Conservation (phyloP, 139 green algal species). For the Cymbomonas tetramitiformis region DNA sequence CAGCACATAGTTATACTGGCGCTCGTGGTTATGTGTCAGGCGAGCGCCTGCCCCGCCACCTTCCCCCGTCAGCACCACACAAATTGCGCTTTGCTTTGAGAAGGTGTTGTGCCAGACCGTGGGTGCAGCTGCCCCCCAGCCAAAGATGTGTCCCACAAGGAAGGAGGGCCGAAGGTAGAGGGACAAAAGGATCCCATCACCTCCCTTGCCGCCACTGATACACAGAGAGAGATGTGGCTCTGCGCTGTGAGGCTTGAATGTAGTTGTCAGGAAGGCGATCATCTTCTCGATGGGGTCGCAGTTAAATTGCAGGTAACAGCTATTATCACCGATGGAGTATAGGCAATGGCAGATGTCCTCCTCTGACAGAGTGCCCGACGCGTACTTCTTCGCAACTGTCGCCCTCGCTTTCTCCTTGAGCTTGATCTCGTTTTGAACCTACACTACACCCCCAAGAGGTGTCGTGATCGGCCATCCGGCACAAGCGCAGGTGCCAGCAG, state of each 20-base stretch:
- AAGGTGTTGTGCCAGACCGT: too few species aligned
- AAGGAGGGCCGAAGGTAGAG: too few species aligned
- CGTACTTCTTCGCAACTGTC: slow-evolving; percentile 47
- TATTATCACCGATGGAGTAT: slow-evolving; percentile 84
- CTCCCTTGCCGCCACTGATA: slow-evolving; percentile 32
- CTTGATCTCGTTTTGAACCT: slow-evolving; percentile 71
- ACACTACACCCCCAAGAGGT: background rate
- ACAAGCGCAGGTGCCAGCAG: background rate
- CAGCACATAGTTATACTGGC: slow-evolving; percentile 78
- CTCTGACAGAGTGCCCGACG: slow-evolving; percentile 12
- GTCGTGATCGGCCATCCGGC: background rate
- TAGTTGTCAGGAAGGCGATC: slow-evolving; percentile 36
- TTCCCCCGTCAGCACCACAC: too few species aligned
- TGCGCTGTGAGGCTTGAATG: background rate
- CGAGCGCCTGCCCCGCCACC: slow-evolving; percentile 19
- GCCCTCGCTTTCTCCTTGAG: slow-evolving; percentile 68
- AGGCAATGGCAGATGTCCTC: slow-evolving; percentile 69
- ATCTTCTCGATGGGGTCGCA: slow-evolving; percentile 63
- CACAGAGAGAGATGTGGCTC: slow-evolving; percentile 32
- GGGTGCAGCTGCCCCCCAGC: too few species aligned
- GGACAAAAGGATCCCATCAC: too few species aligned
- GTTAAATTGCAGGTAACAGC: slow-evolving; percentile 81
- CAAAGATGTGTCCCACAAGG: too few species aligned
- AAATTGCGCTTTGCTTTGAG: too few species aligned
- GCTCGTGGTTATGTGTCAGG: slow-evolving; percentile 24